phyloP scores from a whole-genome alignment of 306 rosid species.

The Medicago lupulina region DNA sequence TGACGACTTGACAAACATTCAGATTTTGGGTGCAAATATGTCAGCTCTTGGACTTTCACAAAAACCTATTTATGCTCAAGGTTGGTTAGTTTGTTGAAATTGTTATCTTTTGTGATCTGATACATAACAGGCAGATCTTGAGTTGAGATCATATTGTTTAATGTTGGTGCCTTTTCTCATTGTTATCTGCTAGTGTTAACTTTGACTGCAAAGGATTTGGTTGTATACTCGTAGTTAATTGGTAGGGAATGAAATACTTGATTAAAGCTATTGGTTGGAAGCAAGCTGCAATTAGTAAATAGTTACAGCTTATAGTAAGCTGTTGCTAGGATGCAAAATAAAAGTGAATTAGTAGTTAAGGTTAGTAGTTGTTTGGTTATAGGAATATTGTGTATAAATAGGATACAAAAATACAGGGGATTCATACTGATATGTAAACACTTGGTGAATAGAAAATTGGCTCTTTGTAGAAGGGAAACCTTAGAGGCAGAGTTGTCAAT shows the following conservation, averaged over 20 bases:
- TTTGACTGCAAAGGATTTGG: background rate
- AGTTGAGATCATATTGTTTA: constrained; percentile 6
- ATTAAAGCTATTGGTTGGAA: constrained; percentile 7
- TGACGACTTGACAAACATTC: constrained; percentile 67
- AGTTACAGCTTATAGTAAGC: background rate
- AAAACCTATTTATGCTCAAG: constrained; percentile 86
- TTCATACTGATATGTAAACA: background rate
- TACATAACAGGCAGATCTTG: background rate
- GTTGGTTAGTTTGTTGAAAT: constrained; percentile 52
- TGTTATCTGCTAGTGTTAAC: background rate
- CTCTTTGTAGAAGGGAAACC: background rate
- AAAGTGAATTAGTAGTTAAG: background rate
- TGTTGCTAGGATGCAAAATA: background rate
- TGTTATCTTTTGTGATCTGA: constrained; percentile 9
- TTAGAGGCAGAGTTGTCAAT: background rate
- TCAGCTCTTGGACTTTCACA: constrained; percentile 98
- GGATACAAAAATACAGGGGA: background rate
- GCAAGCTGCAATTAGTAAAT: constrained; percentile 9
- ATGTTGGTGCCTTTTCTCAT: constrained; percentile 2
- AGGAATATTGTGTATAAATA: background rate
- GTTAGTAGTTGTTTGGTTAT: background rate
- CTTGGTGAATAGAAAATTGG: background rate
- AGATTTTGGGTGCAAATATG: constrained; percentile 99
- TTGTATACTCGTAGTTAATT: background rate
- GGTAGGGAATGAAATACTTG: background rate